Evolutionary conservation across 352 stramenopile genomes (phyloP), one percentile per base, ranked within the genome.

Genomic region (Pythium plurisporium): DNA sequence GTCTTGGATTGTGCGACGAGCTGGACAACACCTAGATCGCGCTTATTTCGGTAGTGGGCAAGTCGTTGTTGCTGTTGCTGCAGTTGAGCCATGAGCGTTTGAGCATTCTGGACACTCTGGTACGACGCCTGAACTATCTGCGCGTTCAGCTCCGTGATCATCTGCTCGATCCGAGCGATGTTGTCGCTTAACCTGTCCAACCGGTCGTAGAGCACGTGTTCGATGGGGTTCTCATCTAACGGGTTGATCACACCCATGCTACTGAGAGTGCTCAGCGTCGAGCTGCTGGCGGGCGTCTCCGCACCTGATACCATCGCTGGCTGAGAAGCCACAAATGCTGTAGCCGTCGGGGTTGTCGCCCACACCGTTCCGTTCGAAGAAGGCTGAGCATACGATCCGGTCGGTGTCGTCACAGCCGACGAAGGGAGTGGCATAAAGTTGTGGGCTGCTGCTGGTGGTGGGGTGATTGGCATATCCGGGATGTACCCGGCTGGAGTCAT

Each of bases 131-230:
- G 41, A 29, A 85, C 58, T 20, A 90, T 73, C 30, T 74, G 62
- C 15, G 53, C 64, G 25, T 73, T 88, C 36, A 82, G 40, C 5
- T 67, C 37, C 20, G 72, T 58, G 26, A 70, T 65, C 34, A 70
- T 41, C 9, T 80, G 43, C 58, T 90, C 79, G 46, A 82, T 44
- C 2, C 68, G 62, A 10, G 64, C 44, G 3, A 88, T 76, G 6
- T 49, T 66, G 22, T 68, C 36, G 60, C 79, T 85, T 33, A 76
- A 31, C 25, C 75, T 49, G 29, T 87, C 55, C 40, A 89, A 76
- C 6, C 69, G 69, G 14, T 86, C 71, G 37, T 76, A 73, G n/a
- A 89, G 57, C 4, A 73, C 71, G 26, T 85, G 75, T 51, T 82
- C 59, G 17, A 88, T 62, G 10, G 71, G 76, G 30, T 89, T 87